phyloP scores from a whole-genome alignment of 2,329 filamentous ascomycete species.

The Colletotrichum sp. region DNA sequence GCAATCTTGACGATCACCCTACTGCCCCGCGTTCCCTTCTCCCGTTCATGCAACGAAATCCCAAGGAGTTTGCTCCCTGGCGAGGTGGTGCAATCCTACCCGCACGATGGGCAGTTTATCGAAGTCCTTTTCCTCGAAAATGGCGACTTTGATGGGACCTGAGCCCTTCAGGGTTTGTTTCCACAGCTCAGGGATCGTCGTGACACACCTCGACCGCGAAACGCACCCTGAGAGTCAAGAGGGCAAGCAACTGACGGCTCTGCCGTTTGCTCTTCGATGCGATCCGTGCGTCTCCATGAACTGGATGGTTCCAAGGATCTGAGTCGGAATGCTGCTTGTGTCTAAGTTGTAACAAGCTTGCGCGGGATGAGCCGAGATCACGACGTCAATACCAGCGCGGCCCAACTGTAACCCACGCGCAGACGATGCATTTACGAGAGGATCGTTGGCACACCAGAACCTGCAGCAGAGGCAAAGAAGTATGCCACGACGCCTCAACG shows the following conservation, averaged over 20 bases:
- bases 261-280: background rate
- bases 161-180: no score
- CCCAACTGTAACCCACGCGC: background rate
- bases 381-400: background rate
- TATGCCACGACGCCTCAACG: background rate
- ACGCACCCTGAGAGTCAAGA: no score
- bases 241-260: background rate
- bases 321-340: background rate
- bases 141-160: no score
- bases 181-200: no score
- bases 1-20: no score
- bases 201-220: no score
- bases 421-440: accelerated
- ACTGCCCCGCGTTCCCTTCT: no score
- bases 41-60: no score
- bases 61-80: no score
- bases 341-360: background rate
- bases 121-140: no score
- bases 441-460: background rate
- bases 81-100: no score
- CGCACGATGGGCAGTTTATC: no score
- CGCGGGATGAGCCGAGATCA: background rate
- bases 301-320: background rate
- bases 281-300: background rate
- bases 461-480: background rate